Evolutionary conservation across 1,284 basidiomycete species (phyloP).

Genomic region (Cutaneotrichosporon cavernicola): DNA sequence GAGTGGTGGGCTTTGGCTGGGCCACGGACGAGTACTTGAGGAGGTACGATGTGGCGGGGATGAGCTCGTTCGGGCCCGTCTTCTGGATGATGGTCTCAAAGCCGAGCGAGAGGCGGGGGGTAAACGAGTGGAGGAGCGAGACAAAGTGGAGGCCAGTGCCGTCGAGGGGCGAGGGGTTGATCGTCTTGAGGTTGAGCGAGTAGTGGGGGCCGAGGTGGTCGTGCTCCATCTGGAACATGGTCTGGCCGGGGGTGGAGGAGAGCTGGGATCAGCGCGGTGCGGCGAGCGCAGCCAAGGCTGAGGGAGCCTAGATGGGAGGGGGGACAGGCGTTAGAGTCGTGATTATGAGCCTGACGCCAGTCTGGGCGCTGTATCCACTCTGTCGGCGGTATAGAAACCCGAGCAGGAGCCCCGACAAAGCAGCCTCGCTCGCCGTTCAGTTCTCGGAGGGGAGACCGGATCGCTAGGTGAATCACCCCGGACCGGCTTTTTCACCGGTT

Average conservation of each 20-base stretch:
- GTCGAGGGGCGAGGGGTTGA: constrained; percentile 89
- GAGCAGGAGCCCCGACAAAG: too few species aligned
- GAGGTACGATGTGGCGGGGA: constrained; percentile 79
- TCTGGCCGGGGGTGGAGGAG: constrained; percentile 63
- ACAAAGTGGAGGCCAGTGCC: constrained; percentile 91
- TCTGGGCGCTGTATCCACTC: too few species aligned
- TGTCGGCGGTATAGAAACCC: too few species aligned
- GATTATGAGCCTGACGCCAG: too few species aligned
- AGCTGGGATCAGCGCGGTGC: constrained; percentile 33
- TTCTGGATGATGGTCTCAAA: constrained; percentile 83
- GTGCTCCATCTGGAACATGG: constrained; percentile 90
- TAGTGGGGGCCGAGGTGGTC: constrained; percentile 90
- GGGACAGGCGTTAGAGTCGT: neutral
- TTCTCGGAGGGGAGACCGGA: neutral
- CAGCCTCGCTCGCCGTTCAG: neutral
- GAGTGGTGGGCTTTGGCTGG: constrained; percentile 50
- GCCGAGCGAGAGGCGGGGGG: constrained; percentile 85
- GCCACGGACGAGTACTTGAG: constrained; percentile 74
- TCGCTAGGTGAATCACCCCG: neutral
- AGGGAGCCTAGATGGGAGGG: neutral
- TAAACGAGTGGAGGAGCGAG: constrained; percentile 92
- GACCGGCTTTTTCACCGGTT: neutral
- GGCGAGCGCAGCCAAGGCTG: too few species aligned
- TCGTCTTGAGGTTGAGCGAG: constrained; percentile 79
- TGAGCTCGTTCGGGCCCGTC: constrained; percentile 69